Evolutionary conservation across 2,329 filamentous ascomycete species (phyloP), one percentile per base, ranked within the genome.

Genomic region (Colletotrichum abscissum): DNA sequence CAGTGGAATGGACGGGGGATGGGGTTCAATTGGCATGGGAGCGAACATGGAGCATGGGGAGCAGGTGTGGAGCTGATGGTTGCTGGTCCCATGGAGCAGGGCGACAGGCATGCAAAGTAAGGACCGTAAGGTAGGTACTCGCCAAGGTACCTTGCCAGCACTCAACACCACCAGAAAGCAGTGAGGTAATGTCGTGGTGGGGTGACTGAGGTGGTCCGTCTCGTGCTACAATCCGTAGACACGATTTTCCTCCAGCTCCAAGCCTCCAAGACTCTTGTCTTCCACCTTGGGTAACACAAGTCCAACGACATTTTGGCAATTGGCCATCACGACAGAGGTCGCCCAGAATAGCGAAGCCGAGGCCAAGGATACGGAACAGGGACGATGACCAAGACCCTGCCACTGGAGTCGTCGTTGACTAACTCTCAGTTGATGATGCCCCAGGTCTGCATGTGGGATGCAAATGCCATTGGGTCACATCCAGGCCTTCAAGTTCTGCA

Each of bases 11-110:
- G 58, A 62, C 56, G 28, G 63, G 19, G 52, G 67, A 42, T 56
- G 67, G 55, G 71, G 56, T 73, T 49, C 67, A 73, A 70, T 71
- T 70, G 67, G 70, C 67, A 73, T 70, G 70, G 63, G 52, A 42
- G 49, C 63, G 19, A 57, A 46, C 49, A 12, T 65, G 63, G 63
- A 65, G 63, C 63, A 65, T 65, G 63, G 52, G 63, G 52, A 64
- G 63, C 63, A 64, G 12, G n/a, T 52, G 63, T 65, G 63, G 70
- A 57, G 70, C 70, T 38, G 42, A 59, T 38, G 35, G 35, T 14
- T 38, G 35, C 14, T 42, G 38, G 38, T 42, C 42, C 58, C 66
- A 69, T 69, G 69, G 69, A 57, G 65, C 69, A 69, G 42, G 63
- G 58, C 54, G 57, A 67, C 59, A 38, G 69, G 57, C 67, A 63